Conservation (phyloP, 345 rosid species). For the Combretum micranthum region DNA sequence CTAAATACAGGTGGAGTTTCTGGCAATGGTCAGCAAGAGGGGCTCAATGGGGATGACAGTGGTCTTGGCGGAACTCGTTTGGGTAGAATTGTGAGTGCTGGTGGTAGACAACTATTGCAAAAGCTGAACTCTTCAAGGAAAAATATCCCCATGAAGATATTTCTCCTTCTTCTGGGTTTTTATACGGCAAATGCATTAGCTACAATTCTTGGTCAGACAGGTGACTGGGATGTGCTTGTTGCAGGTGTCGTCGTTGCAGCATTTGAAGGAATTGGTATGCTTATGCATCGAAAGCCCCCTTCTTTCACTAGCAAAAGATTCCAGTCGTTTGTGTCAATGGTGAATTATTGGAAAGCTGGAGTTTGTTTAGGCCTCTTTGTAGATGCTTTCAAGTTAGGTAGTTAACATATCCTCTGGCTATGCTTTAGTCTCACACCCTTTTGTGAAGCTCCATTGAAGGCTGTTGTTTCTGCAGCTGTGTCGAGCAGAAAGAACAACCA, state of each 20-base stretch:
- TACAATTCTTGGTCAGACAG: slow-evolving; percentile 96
- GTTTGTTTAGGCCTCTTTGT: slow-evolving; percentile 94
- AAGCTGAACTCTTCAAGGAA: slow-evolving; percentile 78
- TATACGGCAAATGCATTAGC: slow-evolving; percentile 96
- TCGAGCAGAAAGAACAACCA: too few species aligned
- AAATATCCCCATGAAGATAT: slow-evolving; percentile 87
- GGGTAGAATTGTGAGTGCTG: slow-evolving; percentile 81
- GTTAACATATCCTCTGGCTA: slow-evolving; percentile 25
- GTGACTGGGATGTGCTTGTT: slow-evolving; percentile 95
- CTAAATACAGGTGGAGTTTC: slow-evolving; percentile 67
- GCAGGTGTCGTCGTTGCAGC: slow-evolving; percentile 95
- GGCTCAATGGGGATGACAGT: slow-evolving; percentile 34
- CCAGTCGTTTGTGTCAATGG: slow-evolving; percentile 64
- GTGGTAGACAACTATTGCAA: slow-evolving; percentile 64
- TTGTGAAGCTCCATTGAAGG: too few species aligned
- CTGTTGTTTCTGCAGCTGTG: too few species aligned
- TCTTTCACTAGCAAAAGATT: slow-evolving; percentile 43
- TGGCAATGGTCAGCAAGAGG: slow-evolving; percentile 51
- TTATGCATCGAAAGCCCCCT: slow-evolving; percentile 61
- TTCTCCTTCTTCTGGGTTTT: slow-evolving; percentile 80
- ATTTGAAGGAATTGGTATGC: slow-evolving; percentile 92
- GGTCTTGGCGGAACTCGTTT: slow-evolving; percentile 77
- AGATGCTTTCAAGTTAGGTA: slow-evolving; percentile 95
- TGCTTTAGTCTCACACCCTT: not conserved
- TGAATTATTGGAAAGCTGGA: slow-evolving; percentile 97